A percentile compares a stretch with the other conserved stretches of the same genome.
phyloP scores from a whole-genome alignment of 495 filamentous ascomycete genomes.

The Margaritispora aquatica region DNA sequence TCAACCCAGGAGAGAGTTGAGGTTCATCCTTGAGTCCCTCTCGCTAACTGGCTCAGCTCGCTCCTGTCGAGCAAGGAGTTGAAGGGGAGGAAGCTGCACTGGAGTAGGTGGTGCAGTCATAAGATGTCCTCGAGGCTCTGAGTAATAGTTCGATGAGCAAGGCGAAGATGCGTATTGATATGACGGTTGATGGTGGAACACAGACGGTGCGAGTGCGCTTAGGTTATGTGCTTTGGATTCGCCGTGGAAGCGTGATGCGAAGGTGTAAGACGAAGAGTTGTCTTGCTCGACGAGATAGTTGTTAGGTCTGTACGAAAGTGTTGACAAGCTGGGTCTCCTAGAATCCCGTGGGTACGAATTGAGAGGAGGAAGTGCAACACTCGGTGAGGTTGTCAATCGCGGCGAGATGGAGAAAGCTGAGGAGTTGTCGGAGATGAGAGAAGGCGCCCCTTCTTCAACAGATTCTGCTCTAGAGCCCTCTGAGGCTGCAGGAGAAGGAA shows the following conservation, averaged over 20 bases:
- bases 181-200: not conserved
- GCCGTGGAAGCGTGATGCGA: slow-evolving; percentile 7
- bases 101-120: slow-evolving; percentile 20
- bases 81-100: slow-evolving; percentile 21
- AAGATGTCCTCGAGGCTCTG: slow-evolving; percentile 11
- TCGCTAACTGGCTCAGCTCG: slow-evolving; percentile 6
- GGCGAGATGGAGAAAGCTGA: slow-evolving; percentile 57
- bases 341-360: slow-evolving; percentile 1
- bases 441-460: slow-evolving; percentile 61
- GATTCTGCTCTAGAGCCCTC: slow-evolving; percentile 54
- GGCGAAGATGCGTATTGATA: not conserved
- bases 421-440: slow-evolving; percentile 64
- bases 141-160: slow-evolving; percentile 1
- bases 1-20: slow-evolving; percentile 17
- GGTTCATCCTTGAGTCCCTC: slow-evolving; percentile 23
- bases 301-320: slow-evolving; percentile 11
- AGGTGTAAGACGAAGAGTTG: slow-evolving; percentile 3
- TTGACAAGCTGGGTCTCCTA: slow-evolving; percentile 20
- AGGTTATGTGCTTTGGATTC: slow-evolving; percentile 9
- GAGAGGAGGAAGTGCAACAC: slow-evolving; percentile 21
- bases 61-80: not conserved
- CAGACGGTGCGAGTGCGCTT: not conserved
- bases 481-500: slow-evolving; percentile 64
- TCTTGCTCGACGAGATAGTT: slow-evolving; percentile 15
- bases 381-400: slow-evolving; percentile 29